These are phyloP conservation scores for Penicillium sp. DNA, from an alignment of 2,329 filamentous ascomycete genomes.

Conservation along the genomic window DNA sequence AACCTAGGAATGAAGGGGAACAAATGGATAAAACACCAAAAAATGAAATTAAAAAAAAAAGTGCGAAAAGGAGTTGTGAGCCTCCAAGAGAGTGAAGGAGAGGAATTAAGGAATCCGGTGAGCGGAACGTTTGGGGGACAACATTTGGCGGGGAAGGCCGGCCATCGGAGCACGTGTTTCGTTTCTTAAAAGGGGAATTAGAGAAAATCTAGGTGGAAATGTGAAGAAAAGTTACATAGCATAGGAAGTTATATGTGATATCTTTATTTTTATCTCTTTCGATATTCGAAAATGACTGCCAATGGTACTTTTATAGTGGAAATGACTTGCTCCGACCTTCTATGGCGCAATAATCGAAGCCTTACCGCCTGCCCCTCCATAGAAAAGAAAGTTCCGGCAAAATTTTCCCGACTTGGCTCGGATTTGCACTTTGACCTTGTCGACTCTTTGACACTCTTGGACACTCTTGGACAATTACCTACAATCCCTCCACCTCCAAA, in stretches of 20 bases:
- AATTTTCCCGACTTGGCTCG: constrained; percentile 20
- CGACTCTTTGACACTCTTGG: not conserved
- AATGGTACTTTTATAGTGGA: not conserved
- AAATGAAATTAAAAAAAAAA: not conserved
- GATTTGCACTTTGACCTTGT: constrained; percentile 2
- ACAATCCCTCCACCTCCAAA: constrained; percentile 2
- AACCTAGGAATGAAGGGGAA: not conserved
- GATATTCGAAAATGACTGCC: not conserved
- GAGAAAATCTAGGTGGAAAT: not conserved
- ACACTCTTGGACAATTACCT: not conserved
- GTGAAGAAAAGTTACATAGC: not conserved
- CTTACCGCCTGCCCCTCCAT: constrained; percentile 24
- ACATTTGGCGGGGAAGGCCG: constrained; percentile 26
- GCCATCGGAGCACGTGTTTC: constrained; percentile 34
- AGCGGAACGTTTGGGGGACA: constrained; percentile 10
- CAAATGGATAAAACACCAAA: constrained; percentile 5
- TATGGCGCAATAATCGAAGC: not conserved
- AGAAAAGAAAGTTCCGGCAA: constrained; percentile 12
- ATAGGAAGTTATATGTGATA: not conserved
- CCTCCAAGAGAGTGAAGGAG: constrained; percentile 13
- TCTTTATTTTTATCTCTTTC: not conserved
- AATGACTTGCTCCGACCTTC: not conserved
- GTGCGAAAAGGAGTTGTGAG: constrained; percentile 5
- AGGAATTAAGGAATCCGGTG: constrained; percentile 12
- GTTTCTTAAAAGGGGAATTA: not conserved